Evolutionary conservation across 495 filamentous ascomycete species (phyloP).

Genomic region (Xylaria bambusicola): DNA sequence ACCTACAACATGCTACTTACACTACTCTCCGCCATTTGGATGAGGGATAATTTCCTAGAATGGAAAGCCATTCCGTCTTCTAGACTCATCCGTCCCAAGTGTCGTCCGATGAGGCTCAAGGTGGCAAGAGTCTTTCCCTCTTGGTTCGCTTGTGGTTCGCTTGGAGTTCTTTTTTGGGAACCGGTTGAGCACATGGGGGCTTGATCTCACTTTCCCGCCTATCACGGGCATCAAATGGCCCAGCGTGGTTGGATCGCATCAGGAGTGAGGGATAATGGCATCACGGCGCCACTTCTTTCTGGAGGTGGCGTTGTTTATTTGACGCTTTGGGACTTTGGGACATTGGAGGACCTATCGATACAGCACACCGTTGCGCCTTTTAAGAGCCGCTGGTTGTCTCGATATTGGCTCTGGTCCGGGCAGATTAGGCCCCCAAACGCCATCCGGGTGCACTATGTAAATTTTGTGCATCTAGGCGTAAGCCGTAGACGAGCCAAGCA

Average conservation of each 20-base stretch:
- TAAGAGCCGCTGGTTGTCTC: constrained; percentile 6
- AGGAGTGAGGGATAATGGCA: background rate
- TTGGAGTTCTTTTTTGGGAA: constrained; percentile 16
- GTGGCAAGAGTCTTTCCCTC: constrained; percentile 1
- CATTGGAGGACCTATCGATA: too few relatives aligned
- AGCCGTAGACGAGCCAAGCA: constrained; percentile 9
- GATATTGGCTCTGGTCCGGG: constrained; percentile 1
- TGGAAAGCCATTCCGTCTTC: constrained; percentile 8
- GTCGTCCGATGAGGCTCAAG: constrained; percentile 16
- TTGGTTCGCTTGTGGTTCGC: constrained; percentile 5
- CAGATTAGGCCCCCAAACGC: background rate
- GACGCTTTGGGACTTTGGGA: constrained; percentile 6
- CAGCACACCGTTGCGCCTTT: constrained; percentile 2
- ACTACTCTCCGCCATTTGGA: background rate
- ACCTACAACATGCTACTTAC: background rate
- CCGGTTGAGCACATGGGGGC: background rate
- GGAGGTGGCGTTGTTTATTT: constrained; percentile 17
- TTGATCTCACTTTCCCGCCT: background rate
- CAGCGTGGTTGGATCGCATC: background rate
- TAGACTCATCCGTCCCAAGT: background rate
- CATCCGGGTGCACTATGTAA: background rate
- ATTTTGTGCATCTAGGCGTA: background rate
- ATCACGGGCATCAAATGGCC: constrained; percentile 3
- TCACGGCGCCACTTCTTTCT: constrained; percentile 15
- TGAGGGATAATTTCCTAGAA: constrained; percentile 15